Evolutionary conservation across 768 basidiomycete species (phyloP).

Genomic region (Coprinellus micaceus): DNA sequence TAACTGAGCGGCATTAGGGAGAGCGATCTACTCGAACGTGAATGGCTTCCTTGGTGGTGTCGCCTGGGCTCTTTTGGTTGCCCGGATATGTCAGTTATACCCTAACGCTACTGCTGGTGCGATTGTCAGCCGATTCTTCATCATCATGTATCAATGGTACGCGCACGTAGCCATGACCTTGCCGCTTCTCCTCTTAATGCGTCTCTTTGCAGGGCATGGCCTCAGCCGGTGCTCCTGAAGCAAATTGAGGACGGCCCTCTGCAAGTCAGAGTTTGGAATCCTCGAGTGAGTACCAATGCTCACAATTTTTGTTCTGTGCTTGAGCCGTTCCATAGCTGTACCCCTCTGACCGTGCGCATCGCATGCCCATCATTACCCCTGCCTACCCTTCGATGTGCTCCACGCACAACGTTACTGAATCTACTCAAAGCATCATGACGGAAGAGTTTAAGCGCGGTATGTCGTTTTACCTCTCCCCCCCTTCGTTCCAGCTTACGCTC

Average conservation of each 20-base stretch:
- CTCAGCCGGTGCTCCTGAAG: slow-evolving; percentile 94
- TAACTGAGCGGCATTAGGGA: slow-evolving; percentile 43
- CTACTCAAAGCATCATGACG: slow-evolving; percentile 94
- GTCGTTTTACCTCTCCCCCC: background rate
- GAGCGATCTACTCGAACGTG: slow-evolving; percentile 97
- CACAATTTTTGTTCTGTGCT: too few species aligned
- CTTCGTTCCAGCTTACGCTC: slow-evolving; percentile 12
- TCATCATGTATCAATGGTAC: slow-evolving; percentile 96
- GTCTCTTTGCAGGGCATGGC: slow-evolving; percentile 75
- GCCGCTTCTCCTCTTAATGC: background rate
- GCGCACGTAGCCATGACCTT: slow-evolving; percentile 21
- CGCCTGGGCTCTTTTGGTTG: slow-evolving; percentile 98
- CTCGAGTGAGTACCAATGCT: slow-evolving; percentile 58
- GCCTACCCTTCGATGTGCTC: slow-evolving; percentile 99
- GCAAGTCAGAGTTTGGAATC: slow-evolving; percentile 97
- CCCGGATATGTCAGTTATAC: slow-evolving; percentile 97
- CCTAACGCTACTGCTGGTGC: slow-evolving; percentile 92
- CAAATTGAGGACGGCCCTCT: slow-evolving; percentile 94
- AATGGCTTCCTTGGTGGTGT: slow-evolving; percentile 98
- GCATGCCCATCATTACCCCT: slow-evolving; percentile 99
- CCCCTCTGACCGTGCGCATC: slow-evolving; percentile 87
- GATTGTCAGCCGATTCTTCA: slow-evolving; percentile 96
- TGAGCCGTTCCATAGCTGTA: slow-evolving; percentile 79
- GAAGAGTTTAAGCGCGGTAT: slow-evolving; percentile 91
- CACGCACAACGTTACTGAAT: slow-evolving; percentile 95